Conservation (phyloP, 495 filamentous ascomycete genomes). For the Tuber microsphaerosporum region DNA sequence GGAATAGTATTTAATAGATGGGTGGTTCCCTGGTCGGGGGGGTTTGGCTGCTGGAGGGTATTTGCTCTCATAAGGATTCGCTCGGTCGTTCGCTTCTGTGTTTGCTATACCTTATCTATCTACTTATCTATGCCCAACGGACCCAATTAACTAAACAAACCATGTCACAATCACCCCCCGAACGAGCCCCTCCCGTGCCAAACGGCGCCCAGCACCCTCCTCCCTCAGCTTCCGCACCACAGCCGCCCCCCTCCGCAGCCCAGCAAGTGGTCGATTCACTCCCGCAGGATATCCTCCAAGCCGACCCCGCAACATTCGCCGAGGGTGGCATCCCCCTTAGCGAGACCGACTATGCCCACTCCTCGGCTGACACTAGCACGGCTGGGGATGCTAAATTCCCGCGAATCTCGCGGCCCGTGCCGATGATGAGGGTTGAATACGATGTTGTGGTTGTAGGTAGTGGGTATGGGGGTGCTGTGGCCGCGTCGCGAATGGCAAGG, state of each 20-base stretch:
- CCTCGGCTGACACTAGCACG: slow-evolving; percentile 3
- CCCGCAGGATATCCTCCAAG: slow-evolving; percentile 3
- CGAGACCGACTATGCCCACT: slow-evolving; percentile 3
- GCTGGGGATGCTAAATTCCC: slow-evolving; percentile 43
- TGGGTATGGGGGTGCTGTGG: slow-evolving; percentile 61
- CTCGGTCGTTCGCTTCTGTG: background rate
- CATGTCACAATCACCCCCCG: background rate
- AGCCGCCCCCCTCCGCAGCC: background rate
- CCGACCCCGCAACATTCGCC: slow-evolving; percentile 11
- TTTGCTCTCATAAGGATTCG: background rate
- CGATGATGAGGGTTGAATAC: slow-evolving; percentile 53
- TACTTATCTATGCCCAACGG: background rate
- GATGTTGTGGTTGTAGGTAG: slow-evolving; percentile 62
- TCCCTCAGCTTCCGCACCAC: background rate
- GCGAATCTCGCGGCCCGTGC: slow-evolving; percentile 52
- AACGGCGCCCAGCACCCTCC: background rate
- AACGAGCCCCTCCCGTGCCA: background rate
- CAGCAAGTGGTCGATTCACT: slow-evolving; percentile 1
- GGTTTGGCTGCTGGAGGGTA: background rate
- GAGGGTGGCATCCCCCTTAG: slow-evolving; percentile 7
- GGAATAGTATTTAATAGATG: background rate
- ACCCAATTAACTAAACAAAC: background rate
- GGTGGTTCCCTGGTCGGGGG: background rate
- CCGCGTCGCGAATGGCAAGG: slow-evolving; percentile 58
- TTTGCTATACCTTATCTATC: background rate